Base-by-base conservation (phyloP, 495 filamentous ascomycete genomes). In the Chaetomium cochliodes region DNA sequence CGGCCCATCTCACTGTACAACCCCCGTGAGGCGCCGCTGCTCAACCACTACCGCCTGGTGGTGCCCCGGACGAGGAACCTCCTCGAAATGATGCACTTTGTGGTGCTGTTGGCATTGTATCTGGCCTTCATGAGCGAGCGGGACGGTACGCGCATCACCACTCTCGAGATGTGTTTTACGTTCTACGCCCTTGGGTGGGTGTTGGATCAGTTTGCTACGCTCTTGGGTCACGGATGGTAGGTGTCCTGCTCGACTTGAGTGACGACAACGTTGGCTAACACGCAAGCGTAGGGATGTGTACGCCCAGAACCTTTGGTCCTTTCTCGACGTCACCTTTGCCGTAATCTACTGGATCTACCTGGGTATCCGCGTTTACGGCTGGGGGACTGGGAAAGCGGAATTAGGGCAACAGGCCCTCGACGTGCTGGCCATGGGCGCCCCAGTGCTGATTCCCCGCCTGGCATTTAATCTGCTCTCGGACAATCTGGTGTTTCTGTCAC, bases 301-400 rank as follows among this genome's bases (percentile, higher is more conserved):
- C 69, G 89, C 88, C 6, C 87, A 92, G 68, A 90, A 91, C 67
- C 80, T 92, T 22, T 92, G 88, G 88, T 88, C 88, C 0, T 92
- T 92, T 72, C 81, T 92, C 16, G 88, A 92, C 67, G 81, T 89
- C 37, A 85, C 83, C 22, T 92, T 91, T 70, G 79, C 82, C 25
- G 23, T 75, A 53, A 85, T 90, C 26, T 91, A 87, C 70, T 74
- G 78, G 64, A 67, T 77, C 60, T 92, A 90, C 70, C 72, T 90
- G 12, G 58, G 79, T 47, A 67, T 90, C 23, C 86, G 88, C 22
- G 68, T 89, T 2, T 82, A 87, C 68, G 85, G 82, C 18, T 80
- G 82, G 70, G 70, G 71, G 20, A 76, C 68, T 2, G 78, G 72
- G 15, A 68, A 55, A 5, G 9, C 61, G 0, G 72, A 73, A 8